phyloP scores from a whole-genome alignment of 2,329 filamentous ascomycete species.

The Raffaelea arxii region DNA sequence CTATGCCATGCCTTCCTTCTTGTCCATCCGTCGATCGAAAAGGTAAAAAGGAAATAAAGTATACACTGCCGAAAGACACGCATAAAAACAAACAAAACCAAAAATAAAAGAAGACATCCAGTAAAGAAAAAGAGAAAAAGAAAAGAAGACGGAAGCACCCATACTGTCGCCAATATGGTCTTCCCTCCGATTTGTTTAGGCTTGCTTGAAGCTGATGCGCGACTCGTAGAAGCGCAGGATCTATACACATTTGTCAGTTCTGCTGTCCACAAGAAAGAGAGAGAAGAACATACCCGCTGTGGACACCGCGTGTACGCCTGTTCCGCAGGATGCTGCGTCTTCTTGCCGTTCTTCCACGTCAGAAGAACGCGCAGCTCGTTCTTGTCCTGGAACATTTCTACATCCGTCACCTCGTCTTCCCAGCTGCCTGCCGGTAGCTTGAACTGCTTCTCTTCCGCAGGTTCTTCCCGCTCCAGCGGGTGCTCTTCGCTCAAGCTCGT shows the following conservation, averaged over 20 bases:
- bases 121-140: no score
- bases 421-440: conserved; percentile 63
- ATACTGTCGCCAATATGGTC: no score
- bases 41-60: no score
- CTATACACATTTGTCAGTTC: conserved; percentile 20
- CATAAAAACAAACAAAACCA: no score
- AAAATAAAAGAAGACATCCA: no score
- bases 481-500: conserved; percentile 41
- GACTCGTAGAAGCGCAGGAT: conserved; percentile 52
- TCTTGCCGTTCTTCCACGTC: conserved; percentile 63
- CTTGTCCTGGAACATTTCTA: conserved; percentile 65
- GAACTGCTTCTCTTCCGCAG: conserved; percentile 39
- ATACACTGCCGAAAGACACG: no score
- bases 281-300: conserved; percentile 49
- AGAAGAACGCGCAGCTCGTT: conserved; percentile 57
- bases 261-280: background rate
- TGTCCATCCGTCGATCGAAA: no score
- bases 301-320: conserved; percentile 68
- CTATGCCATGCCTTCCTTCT: no score
- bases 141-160: no score
- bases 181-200: no score
- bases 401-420: conserved; percentile 61
- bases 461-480: conserved; percentile 37
- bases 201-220: conserved; percentile 33
- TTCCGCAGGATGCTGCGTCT: conserved; percentile 61